Percentiles rank a stretch among this genome's conserved stretches.
These are phyloP conservation scores for Fusarium palustre DNA, from an alignment of 2,329 filamentous ascomycete species.

Conservation along the genomic window DNA sequence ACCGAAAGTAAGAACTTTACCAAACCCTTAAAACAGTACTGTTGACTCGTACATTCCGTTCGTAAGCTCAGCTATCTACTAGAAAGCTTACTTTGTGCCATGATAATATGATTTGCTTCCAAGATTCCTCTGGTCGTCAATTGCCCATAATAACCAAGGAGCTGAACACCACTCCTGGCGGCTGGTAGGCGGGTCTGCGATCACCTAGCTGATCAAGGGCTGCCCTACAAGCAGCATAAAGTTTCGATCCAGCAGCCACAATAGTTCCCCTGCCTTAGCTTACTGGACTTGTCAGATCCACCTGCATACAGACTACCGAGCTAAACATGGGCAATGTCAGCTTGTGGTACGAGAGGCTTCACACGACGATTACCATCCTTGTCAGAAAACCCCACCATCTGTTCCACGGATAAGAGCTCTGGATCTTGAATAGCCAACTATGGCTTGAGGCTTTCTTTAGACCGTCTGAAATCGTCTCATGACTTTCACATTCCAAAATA, in stretches of 20 bases:
- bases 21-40: neutral
- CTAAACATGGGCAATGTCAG: too few relatives aligned
- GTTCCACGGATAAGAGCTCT: neutral
- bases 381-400: too few relatives aligned
- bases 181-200: neutral
- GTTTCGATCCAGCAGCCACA: neutral
- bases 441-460: neutral
- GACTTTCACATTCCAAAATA: neutral
- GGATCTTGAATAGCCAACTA: too few relatives aligned
- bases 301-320: too few relatives aligned
- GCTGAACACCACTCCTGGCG: neutral
- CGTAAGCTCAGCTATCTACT: neutral
- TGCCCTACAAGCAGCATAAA: neutral
- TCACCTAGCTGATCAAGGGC: neutral
- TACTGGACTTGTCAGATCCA: neutral
- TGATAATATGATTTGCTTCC: too few relatives aligned
- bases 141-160: accelerated
- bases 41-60: neutral
- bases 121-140: too few relatives aligned
- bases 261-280: neutral
- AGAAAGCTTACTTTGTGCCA: too few relatives aligned
- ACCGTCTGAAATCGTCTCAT: neutral
- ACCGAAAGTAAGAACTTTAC: neutral
- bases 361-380: neutral
- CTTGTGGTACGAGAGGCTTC: neutral